Base-by-base conservation (phyloP, 805 yeast genomes). In the Scheffersomyces stipitis region DNA sequence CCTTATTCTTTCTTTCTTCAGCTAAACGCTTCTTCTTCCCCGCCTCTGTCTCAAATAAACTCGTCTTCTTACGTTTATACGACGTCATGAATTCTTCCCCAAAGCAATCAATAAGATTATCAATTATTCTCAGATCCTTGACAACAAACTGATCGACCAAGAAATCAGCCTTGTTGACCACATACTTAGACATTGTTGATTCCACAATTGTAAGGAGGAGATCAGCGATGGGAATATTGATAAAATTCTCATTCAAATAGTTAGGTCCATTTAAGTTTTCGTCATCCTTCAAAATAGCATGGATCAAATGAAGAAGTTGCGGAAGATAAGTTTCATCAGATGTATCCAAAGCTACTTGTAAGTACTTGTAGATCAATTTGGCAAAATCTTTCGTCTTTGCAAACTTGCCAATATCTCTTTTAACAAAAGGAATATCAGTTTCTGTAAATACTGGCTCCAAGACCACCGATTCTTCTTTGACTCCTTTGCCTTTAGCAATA, bases 271-370 rank as follows among this genome's bases (percentile, higher is more conserved):
- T 56, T 18, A 46, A 31, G 7, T 38, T 37, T 41, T 73, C 80
- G 36, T 71, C 72, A 50, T 80, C 83, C 18, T 64, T 49, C 14
- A 84, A 51, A 5, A 81, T 65, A 4, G 86, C 90, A 61, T 85
- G 88, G 2, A 83, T 45, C 33, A 86, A 65, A 54, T 85, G 93
- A 26, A 86, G 65, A n/a, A 81, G 50, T 29, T 77, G 79, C 13
- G 79, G 75, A 24, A 83, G 57, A 48, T 67, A 81, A 0, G 76
- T 63, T 36, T 81, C 83, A 36, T 78, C 75, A 1, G 69, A 66
- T 1, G 65, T 59, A 33, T 70, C 71, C 15, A 81, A 60, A 0
- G 85, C 70, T 27, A 68, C 67, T 34, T 75, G 76, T 12, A 85
- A 59, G n/a, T 79, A 55, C 48, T 81, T 81, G 48, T 71, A 76